Evolutionary conservation across 805 yeast species (phyloP), one percentile per base, ranked within the genome.

Genomic region (Candida ascalaphidarum): DNA sequence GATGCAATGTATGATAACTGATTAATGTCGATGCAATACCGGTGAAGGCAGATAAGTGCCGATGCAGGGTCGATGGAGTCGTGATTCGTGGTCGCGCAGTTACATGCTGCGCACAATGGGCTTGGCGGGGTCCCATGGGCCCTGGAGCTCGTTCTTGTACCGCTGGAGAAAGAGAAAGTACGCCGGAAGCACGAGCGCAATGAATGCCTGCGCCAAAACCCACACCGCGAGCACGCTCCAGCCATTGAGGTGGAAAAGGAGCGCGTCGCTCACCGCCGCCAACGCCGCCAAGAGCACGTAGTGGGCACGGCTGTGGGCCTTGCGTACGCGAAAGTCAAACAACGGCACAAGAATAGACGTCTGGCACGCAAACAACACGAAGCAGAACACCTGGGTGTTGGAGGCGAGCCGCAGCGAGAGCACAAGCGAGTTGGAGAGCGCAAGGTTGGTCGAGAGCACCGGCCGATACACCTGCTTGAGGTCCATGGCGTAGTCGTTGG

Each of bases 91-190:
- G n/a, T n/a, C n/a, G n/a, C n/a, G n/a, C n/a, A n/a, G n/a, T n/a
- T n/a, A n/a, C n/a, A n/a, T n/a, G n/a, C 18, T 17, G 8, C 8
- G 6, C 8, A 17, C 18, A 17, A 72, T 60, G 1, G 95, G 94
- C 45, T 71, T 75, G 5, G 94, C 95, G 1, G 81, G 74, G 49
- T 84, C 95, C 95, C 95, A 84, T 1, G 95, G 95, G 0, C 95
- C 95, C 50, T 81, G 88, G 29, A 84, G 59, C 50, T 83, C 95
- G 47, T 77, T 82, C 51, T 84, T 84, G 48, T 83, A 83, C 50
- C 73, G 71, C 46, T 84, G 95, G 22, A 85, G 56, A 17, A 65
- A 66, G 26, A 83, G 53, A 41, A 83, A 79, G 55, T 83, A 78
- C 28, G 67, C 63, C 2, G 95, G 95, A 14, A 83, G 67, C 2